A percentile compares a stretch with the other conserved stretches of the same genome.
Evolutionary conservation across 2,329 filamentous ascomycete genomes (phyloP).

Genomic region (Leptographium wingfieldii): DNA sequence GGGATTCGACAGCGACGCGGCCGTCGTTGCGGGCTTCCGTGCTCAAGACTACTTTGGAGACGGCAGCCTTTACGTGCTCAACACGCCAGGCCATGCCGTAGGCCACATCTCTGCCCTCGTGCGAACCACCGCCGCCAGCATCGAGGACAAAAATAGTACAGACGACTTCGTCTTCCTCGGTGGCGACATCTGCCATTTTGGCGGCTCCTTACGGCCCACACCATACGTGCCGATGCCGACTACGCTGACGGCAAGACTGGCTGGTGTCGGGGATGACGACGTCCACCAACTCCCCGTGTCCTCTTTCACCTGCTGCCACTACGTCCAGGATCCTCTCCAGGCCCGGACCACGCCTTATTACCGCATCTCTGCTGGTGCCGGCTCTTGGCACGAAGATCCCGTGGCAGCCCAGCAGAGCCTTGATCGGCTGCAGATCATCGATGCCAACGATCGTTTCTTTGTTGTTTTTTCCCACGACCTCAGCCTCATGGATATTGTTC

Average conservation of each 20-base stretch:
- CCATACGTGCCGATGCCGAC: background rate
- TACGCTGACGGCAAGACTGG: background rate
- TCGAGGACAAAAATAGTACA: conserved; percentile 3
- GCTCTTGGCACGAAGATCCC: background rate
- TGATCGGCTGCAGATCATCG: conserved; percentile 8
- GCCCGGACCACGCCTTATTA: background rate
- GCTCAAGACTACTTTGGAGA: conserved; percentile 18
- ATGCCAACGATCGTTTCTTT: conserved; percentile 10
- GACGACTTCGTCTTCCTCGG: conserved; percentile 22
- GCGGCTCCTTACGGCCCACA: conserved; percentile 17
- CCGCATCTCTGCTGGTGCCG: background rate
- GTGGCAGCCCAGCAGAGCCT: conserved; percentile 6
- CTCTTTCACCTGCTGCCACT: too few relatives aligned
- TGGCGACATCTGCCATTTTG: conserved; percentile 23
- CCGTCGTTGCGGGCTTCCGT: conserved; percentile 11
- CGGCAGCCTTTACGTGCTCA: conserved; percentile 17
- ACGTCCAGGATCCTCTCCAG: background rate
- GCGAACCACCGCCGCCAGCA: conserved; percentile 19
- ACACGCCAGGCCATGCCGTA: conserved; percentile 15
- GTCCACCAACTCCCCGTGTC: background rate
- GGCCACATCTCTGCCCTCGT: conserved; percentile 28
- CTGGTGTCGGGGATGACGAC: background rate
- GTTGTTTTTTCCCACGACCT: conserved; percentile 11
- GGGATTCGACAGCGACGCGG: conserved; percentile 7
- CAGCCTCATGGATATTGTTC: conserved; percentile 5